phyloP scores from a whole-genome alignment of 1,284 basidiomycete species.

The Mrakiaceae sp. region DNA sequence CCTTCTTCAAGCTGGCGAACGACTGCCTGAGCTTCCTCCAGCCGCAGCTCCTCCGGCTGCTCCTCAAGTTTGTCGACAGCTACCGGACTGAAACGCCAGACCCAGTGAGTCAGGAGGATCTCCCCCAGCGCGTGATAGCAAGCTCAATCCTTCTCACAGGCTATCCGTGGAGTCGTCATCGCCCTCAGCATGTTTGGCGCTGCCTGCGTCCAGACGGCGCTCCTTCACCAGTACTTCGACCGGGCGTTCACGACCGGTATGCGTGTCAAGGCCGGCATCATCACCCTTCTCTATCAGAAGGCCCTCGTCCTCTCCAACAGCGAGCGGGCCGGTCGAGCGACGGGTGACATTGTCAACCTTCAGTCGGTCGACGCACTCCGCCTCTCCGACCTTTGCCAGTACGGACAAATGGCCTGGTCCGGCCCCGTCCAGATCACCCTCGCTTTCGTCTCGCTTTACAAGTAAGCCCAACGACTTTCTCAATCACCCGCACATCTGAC shows the following conservation, averaged over 20 bases:
- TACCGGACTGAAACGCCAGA: conserved; percentile 48
- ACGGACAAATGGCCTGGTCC: conserved; percentile 41
- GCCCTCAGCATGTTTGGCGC: conserved; percentile 67
- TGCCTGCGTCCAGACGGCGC: conserved; percentile 64
- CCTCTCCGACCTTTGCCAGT: conserved; percentile 76
- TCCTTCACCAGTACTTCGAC: conserved; percentile 65
- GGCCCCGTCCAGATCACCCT: conserved; percentile 55
- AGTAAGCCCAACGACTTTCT: neutral
- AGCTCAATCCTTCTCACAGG: conserved; percentile 32
- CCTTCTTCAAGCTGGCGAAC: conserved; percentile 58
- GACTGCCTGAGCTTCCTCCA: conserved; percentile 75
- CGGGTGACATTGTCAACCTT: conserved; percentile 87
- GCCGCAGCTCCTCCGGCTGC: conserved; percentile 71
- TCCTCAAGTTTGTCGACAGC: conserved; percentile 68
- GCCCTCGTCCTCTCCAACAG: conserved; percentile 73
- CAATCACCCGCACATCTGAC: neutral
- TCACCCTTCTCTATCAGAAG: conserved; percentile 77
- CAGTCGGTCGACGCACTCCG: conserved; percentile 58
- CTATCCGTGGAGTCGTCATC: conserved; percentile 56
- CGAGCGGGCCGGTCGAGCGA: conserved; percentile 57
- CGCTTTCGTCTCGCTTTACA: conserved; percentile 69
- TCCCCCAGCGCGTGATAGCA: neutral
- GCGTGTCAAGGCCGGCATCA: conserved; percentile 78
- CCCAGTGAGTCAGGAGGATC: conserved; percentile 13
- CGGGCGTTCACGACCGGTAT: conserved; percentile 59